Conservation (phyloP, 2,329 filamentous ascomycete genomes). For the Zymoseptoria brevis region DNA sequence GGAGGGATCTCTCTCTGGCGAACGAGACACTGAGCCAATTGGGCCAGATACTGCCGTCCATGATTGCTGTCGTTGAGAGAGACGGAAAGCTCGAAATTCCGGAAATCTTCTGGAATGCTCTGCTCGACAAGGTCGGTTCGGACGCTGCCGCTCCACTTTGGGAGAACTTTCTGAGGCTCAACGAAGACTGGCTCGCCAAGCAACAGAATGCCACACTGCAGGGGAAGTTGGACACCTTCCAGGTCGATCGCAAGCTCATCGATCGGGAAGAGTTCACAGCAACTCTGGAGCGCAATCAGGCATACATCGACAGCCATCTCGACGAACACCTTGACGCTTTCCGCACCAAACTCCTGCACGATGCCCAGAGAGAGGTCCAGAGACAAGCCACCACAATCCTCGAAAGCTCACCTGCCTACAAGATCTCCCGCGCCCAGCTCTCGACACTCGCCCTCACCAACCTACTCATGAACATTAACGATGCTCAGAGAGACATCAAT, state of each 20-base stretch:
- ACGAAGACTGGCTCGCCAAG: conserved; percentile 31
- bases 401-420: conserved; percentile 2
- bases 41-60: conserved; percentile 44
- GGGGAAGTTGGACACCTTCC: conserved; percentile 6
- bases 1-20: background rate
- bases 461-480: conserved; percentile 20
- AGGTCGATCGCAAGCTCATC: conserved; percentile 11
- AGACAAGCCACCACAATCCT: conserved; percentile 2
- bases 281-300: background rate
- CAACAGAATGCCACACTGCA: conserved; percentile 31
- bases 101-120: conserved; percentile 57
- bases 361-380: conserved; percentile 6
- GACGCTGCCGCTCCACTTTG: conserved; percentile 37
- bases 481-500: conserved; percentile 50
- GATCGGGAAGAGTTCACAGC: conserved; percentile 10
- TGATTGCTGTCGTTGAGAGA: conserved; percentile 45
- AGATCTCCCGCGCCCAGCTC: conserved; percentile 15
- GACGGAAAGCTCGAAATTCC: conserved; percentile 49
- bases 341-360: background rate
- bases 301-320: conserved; percentile 1
- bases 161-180: conserved; percentile 23
- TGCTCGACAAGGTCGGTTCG: conserved; percentile 47
- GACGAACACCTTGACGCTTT: conserved; percentile 10
- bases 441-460: conserved; percentile 25
- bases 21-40: conserved; percentile 26